Base-by-base conservation (phyloP, 306 rosid species). In the Rosa persica region DNA sequence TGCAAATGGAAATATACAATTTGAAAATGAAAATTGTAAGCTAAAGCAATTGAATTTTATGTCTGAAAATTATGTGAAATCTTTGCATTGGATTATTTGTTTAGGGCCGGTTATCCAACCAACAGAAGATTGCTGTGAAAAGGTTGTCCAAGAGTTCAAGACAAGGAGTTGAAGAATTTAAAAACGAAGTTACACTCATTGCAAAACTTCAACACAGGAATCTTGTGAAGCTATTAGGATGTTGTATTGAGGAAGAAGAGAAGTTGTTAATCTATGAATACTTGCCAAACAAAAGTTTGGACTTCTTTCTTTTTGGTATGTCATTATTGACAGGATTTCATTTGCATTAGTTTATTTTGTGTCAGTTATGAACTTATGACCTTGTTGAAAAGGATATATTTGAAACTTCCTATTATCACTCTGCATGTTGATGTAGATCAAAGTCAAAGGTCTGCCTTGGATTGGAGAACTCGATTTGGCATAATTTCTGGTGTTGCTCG, bases 71-170 rank as follows among this genome's bases (percentile, higher is more conserved):
- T 19, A 51, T 5, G 57, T 49, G 22, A 6, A 17, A 1, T 51
- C 22, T 17, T 47, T 51, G n/a, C 1, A 5, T 10, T 57, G 64
- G 13, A 57, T 57, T 10, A n/a, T 57, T 8, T 0, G 0, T 57
- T 22, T 34, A 57, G 64, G 64, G 30, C 13, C 64, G 3, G 15
- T 57, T 57, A 57, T 22, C 64, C 5, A 57, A 57, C 64, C 30
- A 57, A 57, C 64, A 57, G 64, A 57, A 57, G 62, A 57, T 57
- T 57, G 62, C 62, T 57, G 62, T 57, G 30, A 57, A 57, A 57
- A n/a, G 62, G 22, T 57, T 57, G 62, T 57, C 62, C 13, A 57
- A 57, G 12, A 20, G 30, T 57, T 57, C 62, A 57, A 22, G 30
- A 9, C 62, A n/a, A 57, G 62, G 62, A 8, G 30, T 22, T 51